These are phyloP conservation scores for Allium sativum DNA, from an alignment of 106 monocot genomes.

Conservation along the genomic window DNA sequence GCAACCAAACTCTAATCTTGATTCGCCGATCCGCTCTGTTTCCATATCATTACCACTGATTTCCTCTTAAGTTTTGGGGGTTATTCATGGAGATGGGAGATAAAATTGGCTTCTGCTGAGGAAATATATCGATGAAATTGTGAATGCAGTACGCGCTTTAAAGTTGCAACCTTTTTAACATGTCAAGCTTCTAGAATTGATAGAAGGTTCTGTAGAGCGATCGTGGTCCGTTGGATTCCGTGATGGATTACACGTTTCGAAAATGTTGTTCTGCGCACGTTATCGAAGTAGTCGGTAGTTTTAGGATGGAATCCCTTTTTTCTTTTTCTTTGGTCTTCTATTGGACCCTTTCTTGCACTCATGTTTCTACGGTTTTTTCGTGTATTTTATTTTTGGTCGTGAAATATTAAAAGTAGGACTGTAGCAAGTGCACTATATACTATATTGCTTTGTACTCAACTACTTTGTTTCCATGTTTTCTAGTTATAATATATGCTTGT, in stretches of 20 bases:
- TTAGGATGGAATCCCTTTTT: too few relatives aligned
- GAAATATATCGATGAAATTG: not conserved
- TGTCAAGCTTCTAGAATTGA: not conserved
- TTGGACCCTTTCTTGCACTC: too few relatives aligned
- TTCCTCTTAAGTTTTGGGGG: not conserved
- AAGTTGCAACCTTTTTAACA: too few relatives aligned
- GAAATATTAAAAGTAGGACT: too few relatives aligned
- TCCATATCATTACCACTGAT: conserved; percentile 1
- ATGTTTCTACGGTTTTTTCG: too few relatives aligned
- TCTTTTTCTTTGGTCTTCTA: too few relatives aligned
- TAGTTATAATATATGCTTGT: too few relatives aligned
- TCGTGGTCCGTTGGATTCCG: not conserved
- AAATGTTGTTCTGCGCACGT: not conserved
- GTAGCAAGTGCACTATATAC: too few relatives aligned
- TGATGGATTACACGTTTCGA: not conserved
- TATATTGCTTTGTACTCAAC: too few relatives aligned
- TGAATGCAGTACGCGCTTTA: not conserved
- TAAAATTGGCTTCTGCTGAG: not conserved
- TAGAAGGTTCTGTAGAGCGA: not conserved
- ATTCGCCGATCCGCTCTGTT: not conserved
- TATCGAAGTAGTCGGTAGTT: not conserved
- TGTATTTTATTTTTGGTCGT: too few relatives aligned
- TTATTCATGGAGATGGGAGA: not conserved
- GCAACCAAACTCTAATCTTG: not conserved
- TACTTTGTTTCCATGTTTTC: too few relatives aligned